phyloP scores from a whole-genome alignment of 192 early-diverging fungal genomes.

The Coemansia aciculifera region DNA sequence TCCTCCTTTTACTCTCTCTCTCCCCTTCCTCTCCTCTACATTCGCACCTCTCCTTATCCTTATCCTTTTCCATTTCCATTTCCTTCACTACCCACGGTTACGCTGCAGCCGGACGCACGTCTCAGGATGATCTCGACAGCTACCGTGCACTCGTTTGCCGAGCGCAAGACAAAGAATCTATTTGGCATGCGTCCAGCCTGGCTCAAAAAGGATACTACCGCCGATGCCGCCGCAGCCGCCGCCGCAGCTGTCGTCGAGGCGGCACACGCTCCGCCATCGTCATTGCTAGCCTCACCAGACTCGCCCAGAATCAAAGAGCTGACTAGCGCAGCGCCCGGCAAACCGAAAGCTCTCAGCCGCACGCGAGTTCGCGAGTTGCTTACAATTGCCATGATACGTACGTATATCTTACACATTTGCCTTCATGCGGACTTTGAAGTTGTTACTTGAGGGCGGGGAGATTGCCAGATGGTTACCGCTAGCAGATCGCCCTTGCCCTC shows the following conservation, averaged over 20 bases:
- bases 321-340: slow-evolving; percentile 22
- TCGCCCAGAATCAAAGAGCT: slow-evolving; percentile 45
- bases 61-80: not conserved
- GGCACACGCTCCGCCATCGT: slow-evolving; percentile 5
- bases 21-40: slow-evolving; percentile 9
- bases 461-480: slow-evolving; percentile 7
- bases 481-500: slow-evolving; percentile 4
- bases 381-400: slow-evolving; percentile 52
- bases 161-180: slow-evolving; percentile 47
- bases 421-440: not conserved
- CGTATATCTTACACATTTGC: slow-evolving; percentile 17
- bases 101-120: not conserved
- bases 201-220: slow-evolving; percentile 31
- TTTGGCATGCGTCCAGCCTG: slow-evolving; percentile 50
- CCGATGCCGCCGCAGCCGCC: slow-evolving; percentile 15
- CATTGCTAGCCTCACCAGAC: slow-evolving; percentile 27
- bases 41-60: not conserved
- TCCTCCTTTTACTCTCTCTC: slow-evolving; percentile 5
- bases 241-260: slow-evolving; percentile 11
- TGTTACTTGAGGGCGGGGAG: not conserved
- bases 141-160: slow-evolving; percentile 41
- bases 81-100: not conserved
- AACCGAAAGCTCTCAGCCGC: slow-evolving; percentile 46
- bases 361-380: slow-evolving; percentile 48
- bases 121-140: slow-evolving; percentile 41